Evolutionary conservation across 176 grass and related monocot genomes (phyloP).

Genomic region (Triticum monococcum): DNA sequence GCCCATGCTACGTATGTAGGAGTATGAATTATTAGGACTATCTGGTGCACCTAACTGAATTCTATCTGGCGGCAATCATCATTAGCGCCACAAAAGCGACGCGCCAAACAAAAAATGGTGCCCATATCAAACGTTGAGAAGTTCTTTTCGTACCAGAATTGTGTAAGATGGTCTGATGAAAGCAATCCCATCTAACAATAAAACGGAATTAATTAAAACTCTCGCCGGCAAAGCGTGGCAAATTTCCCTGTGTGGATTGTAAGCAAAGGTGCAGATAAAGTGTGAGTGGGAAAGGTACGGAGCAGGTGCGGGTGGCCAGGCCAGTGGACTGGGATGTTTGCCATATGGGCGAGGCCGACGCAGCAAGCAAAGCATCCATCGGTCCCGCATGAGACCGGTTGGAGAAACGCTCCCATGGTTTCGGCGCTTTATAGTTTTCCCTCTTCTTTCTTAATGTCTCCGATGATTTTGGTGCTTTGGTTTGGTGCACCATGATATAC

Average conservation of each 20-base stretch:
- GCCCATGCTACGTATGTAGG: background rate
- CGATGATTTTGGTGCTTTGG: no score
- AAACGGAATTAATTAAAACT: background rate
- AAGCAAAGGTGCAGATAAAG: slow-evolving; percentile 28
- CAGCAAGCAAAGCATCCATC: background rate
- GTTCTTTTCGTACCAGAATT: background rate
- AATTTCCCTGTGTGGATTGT: slow-evolving; percentile 12
- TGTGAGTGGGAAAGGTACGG: background rate
- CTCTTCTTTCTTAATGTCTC: background rate
- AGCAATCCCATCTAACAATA: background rate
- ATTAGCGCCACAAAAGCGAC: background rate
- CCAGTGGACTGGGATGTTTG: background rate
- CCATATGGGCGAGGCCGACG: slow-evolving; percentile 26
- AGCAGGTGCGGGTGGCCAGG: background rate
- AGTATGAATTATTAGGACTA: background rate
- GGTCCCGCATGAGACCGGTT: background rate
- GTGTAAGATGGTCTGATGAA: background rate
- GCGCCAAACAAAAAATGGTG: background rate
- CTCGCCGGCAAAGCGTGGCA: background rate
- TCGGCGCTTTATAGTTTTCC: background rate
- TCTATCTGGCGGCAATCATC: background rate
- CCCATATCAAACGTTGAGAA: background rate
- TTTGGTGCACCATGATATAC: no score
- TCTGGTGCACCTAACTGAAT: slow-evolving; percentile 43
- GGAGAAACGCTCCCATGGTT: background rate